Conservation (phyloP, 2,329 filamentous ascomycete genomes). For the Arthrinium phaeospermum region DNA sequence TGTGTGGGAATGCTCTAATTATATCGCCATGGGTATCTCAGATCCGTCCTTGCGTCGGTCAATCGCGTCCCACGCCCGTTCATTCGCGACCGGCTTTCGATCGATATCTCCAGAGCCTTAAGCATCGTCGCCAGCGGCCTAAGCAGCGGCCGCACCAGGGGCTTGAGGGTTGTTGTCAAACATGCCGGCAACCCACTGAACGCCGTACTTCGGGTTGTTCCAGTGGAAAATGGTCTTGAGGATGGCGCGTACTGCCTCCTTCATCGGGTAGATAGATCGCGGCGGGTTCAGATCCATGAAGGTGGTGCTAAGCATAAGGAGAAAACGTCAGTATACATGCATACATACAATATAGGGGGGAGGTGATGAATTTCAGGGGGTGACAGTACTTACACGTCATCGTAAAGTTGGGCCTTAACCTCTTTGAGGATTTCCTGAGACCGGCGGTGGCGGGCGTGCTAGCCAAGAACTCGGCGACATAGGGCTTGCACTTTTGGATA, state of each 20-base stretch:
- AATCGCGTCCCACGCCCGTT: too few relatives aligned
- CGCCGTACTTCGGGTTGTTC: background rate
- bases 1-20: too few relatives aligned
- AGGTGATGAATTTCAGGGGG: too few relatives aligned
- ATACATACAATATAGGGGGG: background rate
- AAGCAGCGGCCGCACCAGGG: background rate
- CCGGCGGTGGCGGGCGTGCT: background rate
- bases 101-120: too few relatives aligned
- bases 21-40: too few relatives aligned
- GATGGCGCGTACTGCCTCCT: background rate
- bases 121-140: background rate
- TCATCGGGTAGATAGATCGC: background rate
- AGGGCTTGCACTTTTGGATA: background rate
- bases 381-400: background rate
- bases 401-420: background rate
- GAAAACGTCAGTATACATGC: background rate
- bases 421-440: background rate
- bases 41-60: too few relatives aligned
- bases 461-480: background rate
- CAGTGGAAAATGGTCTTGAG: background rate
- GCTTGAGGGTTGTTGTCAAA: background rate
- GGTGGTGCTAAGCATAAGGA: background rate
- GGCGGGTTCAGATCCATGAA: background rate
- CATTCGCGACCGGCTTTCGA: too few relatives aligned
- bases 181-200: background rate